phyloP scores from a whole-genome alignment of 192 early-diverging fungal species.

The Coemansia sp. region DNA sequence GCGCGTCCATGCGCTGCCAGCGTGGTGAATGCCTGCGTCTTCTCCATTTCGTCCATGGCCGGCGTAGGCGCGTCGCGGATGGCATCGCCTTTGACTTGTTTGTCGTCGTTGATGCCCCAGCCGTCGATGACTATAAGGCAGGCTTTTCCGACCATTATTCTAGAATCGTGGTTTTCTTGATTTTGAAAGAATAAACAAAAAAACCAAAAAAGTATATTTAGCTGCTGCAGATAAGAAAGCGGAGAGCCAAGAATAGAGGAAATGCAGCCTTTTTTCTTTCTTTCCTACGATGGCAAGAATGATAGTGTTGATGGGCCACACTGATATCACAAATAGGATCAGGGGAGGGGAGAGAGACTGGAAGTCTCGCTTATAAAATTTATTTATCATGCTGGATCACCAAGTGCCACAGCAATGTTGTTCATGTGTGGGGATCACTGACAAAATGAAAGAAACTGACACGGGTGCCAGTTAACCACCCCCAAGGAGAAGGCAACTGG shows the following conservation, averaged over 20 bases:
- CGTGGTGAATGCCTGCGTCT: constrained; percentile 72
- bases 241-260: not conserved
- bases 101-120: constrained; percentile 86
- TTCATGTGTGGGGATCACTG: too few species aligned
- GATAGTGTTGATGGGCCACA: constrained; percentile 1
- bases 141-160: constrained; percentile 63
- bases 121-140: constrained; percentile 97
- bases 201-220: not conserved
- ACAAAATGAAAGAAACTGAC: too few species aligned
- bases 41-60: constrained; percentile 82
- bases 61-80: constrained; percentile 92
- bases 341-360: too few species aligned
- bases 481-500: too few species aligned
- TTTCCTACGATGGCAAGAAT: too few species aligned
- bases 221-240: not conserved
- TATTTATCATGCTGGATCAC: too few species aligned
- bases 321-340: not conserved
- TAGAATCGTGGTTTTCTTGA: not conserved
- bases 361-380: too few species aligned
- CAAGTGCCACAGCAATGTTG: too few species aligned
- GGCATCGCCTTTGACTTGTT: constrained; percentile 81
- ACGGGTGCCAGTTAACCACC: too few species aligned
- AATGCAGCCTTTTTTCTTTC: not conserved
- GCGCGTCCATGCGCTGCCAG: constrained; percentile 92
- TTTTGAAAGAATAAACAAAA: not conserved